These are phyloP conservation scores for Eurotiales sp. DNA, from an alignment of 2,329 filamentous ascomycete genomes.

Conservation along the genomic window DNA sequence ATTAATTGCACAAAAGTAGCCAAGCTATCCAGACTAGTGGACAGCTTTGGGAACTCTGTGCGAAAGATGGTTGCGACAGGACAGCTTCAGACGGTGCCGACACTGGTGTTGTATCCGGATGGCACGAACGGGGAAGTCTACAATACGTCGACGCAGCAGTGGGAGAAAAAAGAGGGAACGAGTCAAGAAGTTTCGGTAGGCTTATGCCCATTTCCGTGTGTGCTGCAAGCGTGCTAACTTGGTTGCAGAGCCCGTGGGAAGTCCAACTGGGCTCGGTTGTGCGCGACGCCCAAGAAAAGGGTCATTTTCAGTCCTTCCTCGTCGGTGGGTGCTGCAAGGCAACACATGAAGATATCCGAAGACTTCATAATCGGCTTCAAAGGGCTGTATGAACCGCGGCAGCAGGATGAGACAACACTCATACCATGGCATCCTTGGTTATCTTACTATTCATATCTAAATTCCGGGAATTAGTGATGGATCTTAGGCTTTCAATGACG, in stretches of 20 bases:
- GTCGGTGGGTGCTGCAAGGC: constrained; percentile 49
- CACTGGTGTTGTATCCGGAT: constrained; percentile 64
- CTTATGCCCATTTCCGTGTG: no score
- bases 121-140: constrained; percentile 66
- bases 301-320: constrained; percentile 29
- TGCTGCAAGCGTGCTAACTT: neutral
- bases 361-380: constrained; percentile 17
- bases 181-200: neutral
- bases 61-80: constrained; percentile 33
- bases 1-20: constrained; percentile 59
- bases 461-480: no score
- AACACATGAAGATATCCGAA: constrained; percentile 33
- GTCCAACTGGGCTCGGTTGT: constrained; percentile 33
- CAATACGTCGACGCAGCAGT: constrained; percentile 59
- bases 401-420: no score
- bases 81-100: constrained; percentile 9
- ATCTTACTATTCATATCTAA: no score
- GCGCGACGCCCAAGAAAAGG: constrained; percentile 24
- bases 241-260: constrained; percentile 33
- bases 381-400: no score
- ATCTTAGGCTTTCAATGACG: no score
- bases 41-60: constrained; percentile 34
- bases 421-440: no score
- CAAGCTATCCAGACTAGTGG: constrained; percentile 27
- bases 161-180: constrained; percentile 41